A percentile compares a stretch with the other conserved stretches of the same genome.
These are phyloP conservation scores for Talaromyces rugulosus DNA, from an alignment of 2,329 filamentous ascomycete genomes.

Conservation along the genomic window DNA sequence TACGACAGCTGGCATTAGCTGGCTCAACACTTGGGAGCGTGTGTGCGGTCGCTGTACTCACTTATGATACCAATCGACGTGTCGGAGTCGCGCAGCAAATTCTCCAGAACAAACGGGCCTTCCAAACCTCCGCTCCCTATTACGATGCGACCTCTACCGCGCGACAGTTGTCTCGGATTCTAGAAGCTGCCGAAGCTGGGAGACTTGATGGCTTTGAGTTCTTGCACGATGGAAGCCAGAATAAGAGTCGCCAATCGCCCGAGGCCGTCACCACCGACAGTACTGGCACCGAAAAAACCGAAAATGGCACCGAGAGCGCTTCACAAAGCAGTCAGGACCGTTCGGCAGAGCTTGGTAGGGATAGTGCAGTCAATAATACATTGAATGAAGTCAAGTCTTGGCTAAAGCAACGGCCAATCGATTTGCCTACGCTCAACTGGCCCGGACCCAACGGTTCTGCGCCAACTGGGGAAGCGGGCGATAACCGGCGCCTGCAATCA, in stretches of 20 bases:
- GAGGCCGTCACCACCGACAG: neutral
- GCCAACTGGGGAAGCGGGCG: neutral
- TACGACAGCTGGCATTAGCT: conserved; percentile 32
- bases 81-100: conserved; percentile 39
- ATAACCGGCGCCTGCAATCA: neutral
- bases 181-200: conserved; percentile 41
- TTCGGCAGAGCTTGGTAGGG: neutral
- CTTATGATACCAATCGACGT: conserved; percentile 40
- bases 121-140: conserved; percentile 38
- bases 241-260: neutral
- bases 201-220: conserved; percentile 38
- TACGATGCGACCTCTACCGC: conserved; percentile 38
- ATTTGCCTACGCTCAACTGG: neutral
- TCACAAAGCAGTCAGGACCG: neutral
- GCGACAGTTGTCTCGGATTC: conserved; percentile 35
- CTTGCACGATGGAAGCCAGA: conserved; percentile 22
- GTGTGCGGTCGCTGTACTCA: conserved; percentile 37
- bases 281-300: neutral
- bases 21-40: conserved; percentile 33
- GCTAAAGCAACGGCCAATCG: neutral
- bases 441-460: neutral
- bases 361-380: neutral
- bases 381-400: neutral
- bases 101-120: conserved; percentile 40
- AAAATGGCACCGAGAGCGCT: neutral